These are phyloP conservation scores for Trametes villosa DNA, from an alignment of 768 basidiomycete species.

Conservation along the genomic window DNA sequence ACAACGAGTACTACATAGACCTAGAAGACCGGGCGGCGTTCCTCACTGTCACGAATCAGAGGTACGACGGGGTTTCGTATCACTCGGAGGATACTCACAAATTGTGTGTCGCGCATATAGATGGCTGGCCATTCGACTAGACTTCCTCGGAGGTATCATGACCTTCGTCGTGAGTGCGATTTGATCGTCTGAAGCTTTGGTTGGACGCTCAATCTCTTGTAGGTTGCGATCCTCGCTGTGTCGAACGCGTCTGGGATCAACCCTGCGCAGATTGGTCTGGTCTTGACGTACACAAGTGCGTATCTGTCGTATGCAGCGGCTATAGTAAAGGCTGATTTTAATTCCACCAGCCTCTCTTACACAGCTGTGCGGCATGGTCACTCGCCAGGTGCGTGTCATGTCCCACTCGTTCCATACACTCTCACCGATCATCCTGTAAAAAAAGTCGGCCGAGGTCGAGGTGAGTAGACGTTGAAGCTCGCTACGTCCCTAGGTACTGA, in stretches of 20 bases:
- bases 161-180: constrained; percentile 52
- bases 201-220: neutral
- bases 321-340: neutral
- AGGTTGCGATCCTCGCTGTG: constrained; percentile 72
- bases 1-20: constrained; percentile 71
- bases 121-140: constrained; percentile 75
- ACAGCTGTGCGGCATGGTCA: constrained; percentile 57
- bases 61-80: constrained; percentile 36
- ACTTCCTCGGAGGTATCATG: constrained; percentile 66
- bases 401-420: neutral
- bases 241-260: constrained; percentile 57
- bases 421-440: no score
- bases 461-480: no score
- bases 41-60: constrained; percentile 68
- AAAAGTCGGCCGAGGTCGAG: constrained; percentile 62
- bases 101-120: constrained; percentile 30
- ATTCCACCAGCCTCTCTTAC: constrained; percentile 47
- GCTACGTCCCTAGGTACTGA: no score
- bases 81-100: neutral
- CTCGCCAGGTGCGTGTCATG: constrained; percentile 43
- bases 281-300: constrained; percentile 67
- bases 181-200: neutral
- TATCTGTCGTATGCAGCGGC: neutral
- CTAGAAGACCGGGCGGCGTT: constrained; percentile 75
- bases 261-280: constrained; percentile 72